A percentile compares a stretch with the other conserved stretches of the same genome.
These are phyloP conservation scores for Leucocoprinus birnbaumii DNA, from an alignment of 768 basidiomycete species.

Conservation along the genomic window DNA sequence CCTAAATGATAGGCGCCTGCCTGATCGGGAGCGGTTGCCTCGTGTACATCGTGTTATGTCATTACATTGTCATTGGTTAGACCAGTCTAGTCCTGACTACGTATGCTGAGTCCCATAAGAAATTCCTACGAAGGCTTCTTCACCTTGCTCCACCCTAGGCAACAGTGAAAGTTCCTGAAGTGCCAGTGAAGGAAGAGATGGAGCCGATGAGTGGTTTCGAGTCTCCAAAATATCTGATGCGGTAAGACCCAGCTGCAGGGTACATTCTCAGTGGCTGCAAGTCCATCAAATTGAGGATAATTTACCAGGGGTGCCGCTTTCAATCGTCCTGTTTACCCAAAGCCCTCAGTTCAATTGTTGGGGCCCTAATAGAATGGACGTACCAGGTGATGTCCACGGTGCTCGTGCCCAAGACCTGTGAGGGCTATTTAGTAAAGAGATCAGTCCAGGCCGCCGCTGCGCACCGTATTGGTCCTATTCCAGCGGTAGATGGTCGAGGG, in stretches of 20 bases:
- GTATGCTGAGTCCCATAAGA: too few relatives aligned
- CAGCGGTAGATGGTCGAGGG: slow-evolving; percentile 72
- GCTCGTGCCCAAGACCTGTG: slow-evolving; percentile 55
- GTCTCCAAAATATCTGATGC: slow-evolving; percentile 70
- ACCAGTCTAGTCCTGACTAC: too few relatives aligned
- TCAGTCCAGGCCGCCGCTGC: slow-evolving; percentile 16
- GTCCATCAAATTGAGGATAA: slow-evolving; percentile 12
- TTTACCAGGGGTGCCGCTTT: slow-evolving; percentile 54
- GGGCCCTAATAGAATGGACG: slow-evolving; percentile 16
- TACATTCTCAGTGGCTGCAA: not conserved
- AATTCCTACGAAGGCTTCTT: too few relatives aligned
- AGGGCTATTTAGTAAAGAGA: slow-evolving; percentile 6
- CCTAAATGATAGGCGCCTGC: too few relatives aligned
- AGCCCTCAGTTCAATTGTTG: slow-evolving; percentile 12
- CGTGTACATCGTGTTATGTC: too few relatives aligned
- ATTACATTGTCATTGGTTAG: too few relatives aligned
- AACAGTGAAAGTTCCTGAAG: slow-evolving; percentile 61
- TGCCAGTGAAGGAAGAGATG: slow-evolving; percentile 60
- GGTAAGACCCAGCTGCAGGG: slow-evolving; percentile 62
- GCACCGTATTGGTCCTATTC: slow-evolving; percentile 52
- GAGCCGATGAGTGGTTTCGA: slow-evolving; percentile 66
- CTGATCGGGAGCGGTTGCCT: too few relatives aligned
- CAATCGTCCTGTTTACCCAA: slow-evolving; percentile 50
- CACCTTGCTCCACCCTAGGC: slow-evolving; percentile 20
- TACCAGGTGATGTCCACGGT: slow-evolving; percentile 68